Conservation (phyloP, 2,329 filamentous ascomycete genomes). For the Penicillium vulpinum region DNA sequence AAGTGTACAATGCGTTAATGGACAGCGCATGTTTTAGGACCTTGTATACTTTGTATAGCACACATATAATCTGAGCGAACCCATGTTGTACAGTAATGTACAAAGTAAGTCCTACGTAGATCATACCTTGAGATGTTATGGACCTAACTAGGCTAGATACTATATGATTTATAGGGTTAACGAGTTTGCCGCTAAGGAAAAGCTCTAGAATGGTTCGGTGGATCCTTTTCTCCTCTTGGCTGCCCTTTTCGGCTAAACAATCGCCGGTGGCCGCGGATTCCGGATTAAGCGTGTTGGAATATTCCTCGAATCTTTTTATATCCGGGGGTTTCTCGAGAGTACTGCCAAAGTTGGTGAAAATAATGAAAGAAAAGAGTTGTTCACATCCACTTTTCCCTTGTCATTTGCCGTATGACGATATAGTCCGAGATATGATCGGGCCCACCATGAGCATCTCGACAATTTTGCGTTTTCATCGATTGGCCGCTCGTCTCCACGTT, state of each 20-base stretch:
- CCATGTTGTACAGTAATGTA: no score
- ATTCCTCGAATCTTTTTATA: no score
- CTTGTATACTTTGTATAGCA: no score
- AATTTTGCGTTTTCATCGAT: background rate
- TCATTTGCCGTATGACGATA: slow-evolving; percentile 4
- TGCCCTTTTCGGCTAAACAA: slow-evolving; percentile 20
- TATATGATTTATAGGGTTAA: background rate
- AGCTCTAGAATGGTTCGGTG: background rate
- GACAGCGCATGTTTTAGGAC: no score
- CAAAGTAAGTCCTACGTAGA: no score
- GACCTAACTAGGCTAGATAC: background rate
- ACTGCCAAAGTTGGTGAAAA: slow-evolving; percentile 20
- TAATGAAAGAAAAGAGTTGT: background rate
- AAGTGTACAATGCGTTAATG: no score
- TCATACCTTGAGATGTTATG: no score
- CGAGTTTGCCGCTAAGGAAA: background rate
- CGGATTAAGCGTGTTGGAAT: no score
- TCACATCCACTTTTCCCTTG: background rate
- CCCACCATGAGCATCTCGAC: background rate
- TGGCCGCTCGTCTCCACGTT: background rate
- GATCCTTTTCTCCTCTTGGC: slow-evolving; percentile 23
- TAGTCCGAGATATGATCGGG: no score
- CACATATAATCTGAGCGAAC: no score
- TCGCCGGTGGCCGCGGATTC: slow-evolving; percentile 16
- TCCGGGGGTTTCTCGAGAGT: background rate